Percentiles rank a stretch among this genome's conserved stretches.
Evolutionary conservation across 345 rosid species (phyloP).

Genomic region (Pistacia atlantica): DNA sequence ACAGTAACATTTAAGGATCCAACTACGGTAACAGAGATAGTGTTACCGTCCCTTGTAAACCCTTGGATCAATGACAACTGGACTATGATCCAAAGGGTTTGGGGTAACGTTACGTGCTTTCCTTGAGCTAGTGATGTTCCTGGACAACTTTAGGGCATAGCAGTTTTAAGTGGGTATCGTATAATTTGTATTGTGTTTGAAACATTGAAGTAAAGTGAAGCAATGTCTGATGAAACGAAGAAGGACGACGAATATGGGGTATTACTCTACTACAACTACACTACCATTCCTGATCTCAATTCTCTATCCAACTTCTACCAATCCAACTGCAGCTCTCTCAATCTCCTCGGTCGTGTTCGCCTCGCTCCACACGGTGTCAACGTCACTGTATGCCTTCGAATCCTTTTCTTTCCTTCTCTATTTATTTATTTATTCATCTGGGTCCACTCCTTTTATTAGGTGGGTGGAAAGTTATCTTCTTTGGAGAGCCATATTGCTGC

Average conservation of each 20-base stretch:
- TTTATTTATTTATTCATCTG: neutral
- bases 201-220: neutral
- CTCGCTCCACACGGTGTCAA: conserved; percentile 83
- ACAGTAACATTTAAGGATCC: too few species aligned
- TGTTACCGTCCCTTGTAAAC: too few species aligned
- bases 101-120: too few species aligned
- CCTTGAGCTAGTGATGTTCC: too few species aligned
- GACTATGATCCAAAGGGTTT: too few species aligned
- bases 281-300: conserved; percentile 54
- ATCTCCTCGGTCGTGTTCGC: conserved; percentile 86
- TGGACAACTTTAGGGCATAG: neutral
- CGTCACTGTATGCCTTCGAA: conserved; percentile 64
- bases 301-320: conserved; percentile 71
- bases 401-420: neutral
- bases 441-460: conserved; percentile 38
- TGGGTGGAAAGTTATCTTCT: conserved; percentile 70
- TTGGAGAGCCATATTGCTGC: conserved; percentile 69
- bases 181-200: too few species aligned
- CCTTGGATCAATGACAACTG: too few species aligned
- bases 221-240: conserved; percentile 26
- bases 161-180: too few species aligned
- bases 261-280: conserved; percentile 79
- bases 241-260: conserved; percentile 57
- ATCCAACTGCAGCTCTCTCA: conserved; percentile 72
- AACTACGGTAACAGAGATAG: too few species aligned